These are phyloP conservation scores for Termitomyces sp. DNA, from an alignment of 768 basidiomycete genomes.

Conservation along the genomic window DNA sequence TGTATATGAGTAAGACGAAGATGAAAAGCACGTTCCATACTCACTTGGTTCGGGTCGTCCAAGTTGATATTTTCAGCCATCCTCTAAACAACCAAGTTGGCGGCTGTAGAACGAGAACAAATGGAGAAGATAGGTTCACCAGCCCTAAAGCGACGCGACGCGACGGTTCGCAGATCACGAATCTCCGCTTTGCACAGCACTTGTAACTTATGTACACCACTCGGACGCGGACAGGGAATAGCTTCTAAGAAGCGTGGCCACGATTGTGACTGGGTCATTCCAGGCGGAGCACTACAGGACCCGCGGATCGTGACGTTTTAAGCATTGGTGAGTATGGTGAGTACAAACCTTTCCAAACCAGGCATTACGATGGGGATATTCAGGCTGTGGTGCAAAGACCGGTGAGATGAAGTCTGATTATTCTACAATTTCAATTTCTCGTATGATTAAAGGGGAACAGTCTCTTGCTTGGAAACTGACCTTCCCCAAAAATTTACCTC, in stretches of 20 bases:
- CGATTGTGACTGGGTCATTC: not conserved
- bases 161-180: not conserved
- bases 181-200: not conserved
- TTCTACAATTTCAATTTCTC: not conserved
- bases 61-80: not conserved
- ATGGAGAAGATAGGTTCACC: not conserved
- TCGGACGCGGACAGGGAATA: not conserved
- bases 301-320: not conserved
- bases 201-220: no score
- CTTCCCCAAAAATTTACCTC: not conserved
- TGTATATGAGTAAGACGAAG: not conserved
- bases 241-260: not conserved
- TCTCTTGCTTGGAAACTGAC: not conserved
- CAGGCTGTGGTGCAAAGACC: not conserved
- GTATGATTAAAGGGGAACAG: not conserved
- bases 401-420: not conserved
- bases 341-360: no score
- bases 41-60: conserved; percentile 5
- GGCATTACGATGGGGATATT: no score
- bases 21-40: not conserved
- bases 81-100: not conserved
- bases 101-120: not conserved
- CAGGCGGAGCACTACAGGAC: not conserved
- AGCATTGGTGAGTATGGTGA: no score
- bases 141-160: not conserved